phyloP scores from a whole-genome alignment of 2,329 filamentous ascomycete genomes.

The Aspergillus carbonarius region DNA sequence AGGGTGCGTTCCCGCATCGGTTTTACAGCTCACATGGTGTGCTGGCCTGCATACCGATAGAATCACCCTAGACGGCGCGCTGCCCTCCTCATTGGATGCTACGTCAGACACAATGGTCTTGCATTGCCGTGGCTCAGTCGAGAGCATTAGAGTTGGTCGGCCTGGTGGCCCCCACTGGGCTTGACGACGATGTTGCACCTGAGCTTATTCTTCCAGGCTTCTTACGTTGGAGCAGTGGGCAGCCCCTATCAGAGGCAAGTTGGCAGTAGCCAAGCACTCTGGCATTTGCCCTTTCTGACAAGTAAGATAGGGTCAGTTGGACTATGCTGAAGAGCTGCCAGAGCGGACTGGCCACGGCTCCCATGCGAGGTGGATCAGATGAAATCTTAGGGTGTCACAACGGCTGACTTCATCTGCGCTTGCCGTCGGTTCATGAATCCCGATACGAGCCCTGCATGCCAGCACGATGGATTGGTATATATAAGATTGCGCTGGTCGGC shows the following conservation, averaged over 20 bases:
- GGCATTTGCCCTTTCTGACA: slow-evolving; percentile 20
- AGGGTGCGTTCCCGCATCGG: slow-evolving; percentile 14
- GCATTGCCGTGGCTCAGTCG: slow-evolving; percentile 5
- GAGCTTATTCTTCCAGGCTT: slow-evolving; percentile 18
- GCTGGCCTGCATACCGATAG: slow-evolving; percentile 22
- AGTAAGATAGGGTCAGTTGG: slow-evolving; percentile 21
- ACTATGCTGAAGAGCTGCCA: slow-evolving; percentile 12
- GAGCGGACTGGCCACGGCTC: slow-evolving; percentile 8
- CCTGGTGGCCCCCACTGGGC: slow-evolving; percentile 8
- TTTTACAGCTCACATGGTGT: slow-evolving; percentile 32
- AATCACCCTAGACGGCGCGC: slow-evolving; percentile 9
- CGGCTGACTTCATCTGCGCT: slow-evolving; percentile 38
- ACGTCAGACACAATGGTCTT: slow-evolving; percentile 13
- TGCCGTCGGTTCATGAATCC: slow-evolving; percentile 31
- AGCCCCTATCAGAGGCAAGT: slow-evolving; percentile 14
- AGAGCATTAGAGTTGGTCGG: slow-evolving; percentile 15
- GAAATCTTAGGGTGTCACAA: slow-evolving; percentile 37
- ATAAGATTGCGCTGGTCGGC: slow-evolving; percentile 12
- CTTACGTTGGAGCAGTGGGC: slow-evolving; percentile 6
- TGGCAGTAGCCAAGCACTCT: slow-evolving; percentile 18
- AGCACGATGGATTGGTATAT: slow-evolving; percentile 7
- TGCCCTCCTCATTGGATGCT: slow-evolving; percentile 17
- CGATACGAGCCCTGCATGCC: slow-evolving; percentile 21
- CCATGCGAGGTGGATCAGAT: slow-evolving; percentile 38
- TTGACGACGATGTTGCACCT: slow-evolving; percentile 21